Conservation (phyloP, 306 rosid genomes). For the Cucurbita argyrosperma region DNA sequence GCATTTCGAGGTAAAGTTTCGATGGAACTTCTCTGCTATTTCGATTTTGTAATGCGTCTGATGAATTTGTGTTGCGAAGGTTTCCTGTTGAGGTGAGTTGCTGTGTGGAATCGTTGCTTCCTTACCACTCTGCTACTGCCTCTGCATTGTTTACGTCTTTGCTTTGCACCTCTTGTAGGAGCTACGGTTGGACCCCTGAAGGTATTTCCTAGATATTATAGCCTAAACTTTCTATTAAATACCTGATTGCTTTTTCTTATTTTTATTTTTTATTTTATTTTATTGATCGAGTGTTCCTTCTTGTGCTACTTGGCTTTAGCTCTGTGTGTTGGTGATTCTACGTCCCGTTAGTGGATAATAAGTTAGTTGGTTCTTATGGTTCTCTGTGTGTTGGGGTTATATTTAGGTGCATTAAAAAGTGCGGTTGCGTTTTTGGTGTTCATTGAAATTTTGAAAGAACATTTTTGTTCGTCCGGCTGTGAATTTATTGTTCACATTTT, state of each 20-base stretch:
- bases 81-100: conserved; percentile 65
- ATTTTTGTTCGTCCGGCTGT: not conserved
- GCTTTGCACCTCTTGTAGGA: conserved; percentile 65
- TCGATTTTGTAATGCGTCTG: not conserved
- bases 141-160: conserved; percentile 82
- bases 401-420: not conserved
- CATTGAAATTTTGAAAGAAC: not conserved
- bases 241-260: not conserved
- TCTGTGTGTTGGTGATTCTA: not conserved
- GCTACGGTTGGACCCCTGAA: conserved; percentile 71
- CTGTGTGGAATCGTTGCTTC: conserved; percentile 76
- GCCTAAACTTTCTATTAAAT: not conserved
- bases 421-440: not conserved
- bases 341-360: not conserved
- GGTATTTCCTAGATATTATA: conserved; percentile 27
- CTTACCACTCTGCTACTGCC: conserved; percentile 79
- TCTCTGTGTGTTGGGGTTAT: not conserved
- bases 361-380: not conserved
- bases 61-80: conserved; percentile 16
- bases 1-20: conserved; percentile 42
- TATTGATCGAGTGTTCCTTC: not conserved
- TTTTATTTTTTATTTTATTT: not conserved
- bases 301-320: not conserved
- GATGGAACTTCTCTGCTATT: not conserved
- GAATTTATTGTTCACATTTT: conserved; percentile 6